Evolutionary conservation across 2,329 filamentous ascomycete genomes (phyloP).

Genomic region (Hirsutella minnesotensis): DNA sequence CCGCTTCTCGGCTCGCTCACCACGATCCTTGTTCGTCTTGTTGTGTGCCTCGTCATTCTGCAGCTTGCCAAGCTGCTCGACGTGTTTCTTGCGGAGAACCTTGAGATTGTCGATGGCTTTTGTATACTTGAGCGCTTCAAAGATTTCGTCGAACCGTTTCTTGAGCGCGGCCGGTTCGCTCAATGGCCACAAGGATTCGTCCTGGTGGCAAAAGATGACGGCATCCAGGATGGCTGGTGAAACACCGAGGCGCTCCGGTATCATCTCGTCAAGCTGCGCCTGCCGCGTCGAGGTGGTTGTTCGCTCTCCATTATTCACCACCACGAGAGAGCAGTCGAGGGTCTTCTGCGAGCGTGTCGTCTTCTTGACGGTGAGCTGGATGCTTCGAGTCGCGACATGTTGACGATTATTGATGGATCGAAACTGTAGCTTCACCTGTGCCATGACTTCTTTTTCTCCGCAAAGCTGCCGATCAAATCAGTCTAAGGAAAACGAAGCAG

Average conservation of each 20-base stretch:
- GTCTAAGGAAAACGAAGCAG: background rate
- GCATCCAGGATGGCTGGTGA: conserved; percentile 82
- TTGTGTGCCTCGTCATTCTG: conserved; percentile 67
- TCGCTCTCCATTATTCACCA: conserved; percentile 69
- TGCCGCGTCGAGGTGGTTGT: conserved; percentile 68
- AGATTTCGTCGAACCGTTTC: conserved; percentile 94
- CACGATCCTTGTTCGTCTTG: conserved; percentile 76
- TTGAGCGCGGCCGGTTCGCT: conserved; percentile 78
- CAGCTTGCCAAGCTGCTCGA: conserved; percentile 58
- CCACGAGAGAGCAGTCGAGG: conserved; percentile 66
- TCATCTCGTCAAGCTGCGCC: conserved; percentile 69
- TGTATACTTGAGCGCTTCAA: conserved; percentile 92
- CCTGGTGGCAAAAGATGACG: conserved; percentile 98
- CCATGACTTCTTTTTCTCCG: conserved; percentile 79
- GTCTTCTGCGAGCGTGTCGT: conserved; percentile 66
- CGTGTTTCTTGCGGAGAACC: conserved; percentile 69
- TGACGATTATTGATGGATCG: conserved; percentile 63
- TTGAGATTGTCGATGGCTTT: conserved; percentile 97
- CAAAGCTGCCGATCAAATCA: conserved; percentile 39
- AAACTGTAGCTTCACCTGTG: conserved; percentile 86
- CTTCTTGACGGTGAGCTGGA: conserved; percentile 84
- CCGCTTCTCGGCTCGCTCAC: conserved; percentile 57
- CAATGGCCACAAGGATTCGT: conserved; percentile 95
- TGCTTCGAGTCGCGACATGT: conserved; percentile 71
- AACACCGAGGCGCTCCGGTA: conserved; percentile 80